Percentiles rank a stretch among this genome's conserved stretches.
phyloP scores from a whole-genome alignment of 352 stramenopile genomes.

The Elongisporangium senticosum region DNA sequence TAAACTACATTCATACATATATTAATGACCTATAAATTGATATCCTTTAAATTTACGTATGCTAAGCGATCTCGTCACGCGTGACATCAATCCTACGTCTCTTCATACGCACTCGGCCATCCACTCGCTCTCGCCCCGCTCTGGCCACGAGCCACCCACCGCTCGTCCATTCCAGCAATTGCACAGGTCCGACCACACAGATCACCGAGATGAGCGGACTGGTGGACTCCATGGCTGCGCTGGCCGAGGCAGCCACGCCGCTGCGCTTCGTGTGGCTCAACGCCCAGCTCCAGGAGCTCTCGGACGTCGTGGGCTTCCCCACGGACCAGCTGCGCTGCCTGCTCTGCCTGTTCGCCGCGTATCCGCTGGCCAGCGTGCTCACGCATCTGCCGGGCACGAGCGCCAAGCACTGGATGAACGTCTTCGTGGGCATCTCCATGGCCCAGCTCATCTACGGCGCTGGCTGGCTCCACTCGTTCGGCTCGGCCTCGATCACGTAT shows the following conservation, averaged over 20 bases:
- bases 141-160: not conserved
- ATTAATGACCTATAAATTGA: not conserved
- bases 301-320: slow-evolving; percentile 27
- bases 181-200: not conserved
- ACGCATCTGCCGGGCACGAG: slow-evolving; percentile 66
- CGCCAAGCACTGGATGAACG: slow-evolving; percentile 90
- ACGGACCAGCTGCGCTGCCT: slow-evolving; percentile 77
- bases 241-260: slow-evolving; percentile 34
- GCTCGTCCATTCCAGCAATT: not conserved
- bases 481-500: slow-evolving; percentile 90
- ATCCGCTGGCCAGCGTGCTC: slow-evolving; percentile 91
- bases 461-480: slow-evolving; percentile 94
- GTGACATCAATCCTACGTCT: not conserved
- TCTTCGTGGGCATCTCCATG: slow-evolving; percentile 89
- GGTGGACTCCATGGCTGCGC: slow-evolving; percentile 6
- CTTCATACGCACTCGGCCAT: not conserved
- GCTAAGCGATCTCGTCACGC: not conserved
- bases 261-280: slow-evolving; percentile 47
- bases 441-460: slow-evolving; percentile 92
- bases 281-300: slow-evolving; percentile 31
- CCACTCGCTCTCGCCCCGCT: not conserved
- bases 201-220: not conserved
- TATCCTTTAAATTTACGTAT: not conserved
- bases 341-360: slow-evolving; percentile 89
- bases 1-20: no score